A percentile compares a stretch with the other conserved stretches of the same genome.
Conservation (phyloP, 2,329 filamentous ascomycete species). For the Fusarium bulbicola region DNA sequence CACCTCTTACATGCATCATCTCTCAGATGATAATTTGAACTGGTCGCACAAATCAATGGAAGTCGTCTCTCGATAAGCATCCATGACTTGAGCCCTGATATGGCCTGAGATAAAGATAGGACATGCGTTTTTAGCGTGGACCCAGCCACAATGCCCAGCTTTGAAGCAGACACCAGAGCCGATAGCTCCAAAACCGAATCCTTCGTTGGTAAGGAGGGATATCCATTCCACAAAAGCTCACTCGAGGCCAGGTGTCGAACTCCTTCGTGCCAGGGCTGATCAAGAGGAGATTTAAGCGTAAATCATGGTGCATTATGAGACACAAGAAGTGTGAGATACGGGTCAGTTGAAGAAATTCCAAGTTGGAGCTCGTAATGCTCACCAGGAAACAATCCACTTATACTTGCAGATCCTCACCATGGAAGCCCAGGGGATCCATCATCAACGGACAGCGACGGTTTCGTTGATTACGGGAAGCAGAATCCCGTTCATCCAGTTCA, state of each 20-base stretch:
- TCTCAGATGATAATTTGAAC: not conserved
- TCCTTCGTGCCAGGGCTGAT: not conserved
- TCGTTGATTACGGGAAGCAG: not conserved
- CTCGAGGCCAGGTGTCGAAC: constrained; percentile 3
- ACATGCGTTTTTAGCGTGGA: constrained; percentile 24
- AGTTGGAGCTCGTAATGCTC: not conserved
- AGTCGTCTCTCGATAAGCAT: constrained; percentile 13
- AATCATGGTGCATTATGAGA: not conserved
- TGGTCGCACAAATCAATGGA: not conserved
- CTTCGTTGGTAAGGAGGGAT: not conserved
- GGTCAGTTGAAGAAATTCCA: not conserved
- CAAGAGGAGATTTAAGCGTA: not conserved
- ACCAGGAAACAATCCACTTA: constrained; percentile 15
- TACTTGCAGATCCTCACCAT: constrained; percentile 22
- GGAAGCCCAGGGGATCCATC: constrained; percentile 10
- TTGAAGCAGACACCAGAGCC: not conserved
- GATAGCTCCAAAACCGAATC: constrained; percentile 4
- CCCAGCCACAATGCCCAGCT: constrained; percentile 30
- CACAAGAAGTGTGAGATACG: not conserved
- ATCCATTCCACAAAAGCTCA: constrained; percentile 28
- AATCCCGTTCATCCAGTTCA: not conserved
- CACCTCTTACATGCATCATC: not conserved
- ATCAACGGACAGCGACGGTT: not conserved
- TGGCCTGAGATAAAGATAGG: constrained; percentile 36
- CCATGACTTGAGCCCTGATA: not conserved